Conservation (phyloP, 139 green algal species). For the Ettlia oleoabundans region DNA sequence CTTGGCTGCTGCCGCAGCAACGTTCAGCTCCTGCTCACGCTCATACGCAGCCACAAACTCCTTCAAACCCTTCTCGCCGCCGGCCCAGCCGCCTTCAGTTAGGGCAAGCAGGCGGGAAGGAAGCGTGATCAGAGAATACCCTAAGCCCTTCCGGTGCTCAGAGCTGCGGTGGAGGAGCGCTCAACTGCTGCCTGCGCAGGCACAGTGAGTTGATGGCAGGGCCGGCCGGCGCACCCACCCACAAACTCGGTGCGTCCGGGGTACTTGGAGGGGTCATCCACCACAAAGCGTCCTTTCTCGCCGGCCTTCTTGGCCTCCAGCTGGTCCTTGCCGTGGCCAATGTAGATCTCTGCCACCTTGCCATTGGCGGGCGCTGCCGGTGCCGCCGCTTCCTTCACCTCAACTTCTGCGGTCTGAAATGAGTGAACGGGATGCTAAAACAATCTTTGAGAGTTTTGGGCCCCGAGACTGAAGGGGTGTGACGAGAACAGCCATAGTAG, state of each 20-base stretch:
- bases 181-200: too few species aligned
- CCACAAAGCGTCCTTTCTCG: slow-evolving; percentile 38
- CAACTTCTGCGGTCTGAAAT: slow-evolving; percentile 1
- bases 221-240: slow-evolving; percentile 88
- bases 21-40: slow-evolving; percentile 24
- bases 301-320: slow-evolving; percentile 5
- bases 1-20: not conserved
- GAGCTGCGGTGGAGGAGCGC: too few species aligned
- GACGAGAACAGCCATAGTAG: too few species aligned
- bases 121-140: too few species aligned
- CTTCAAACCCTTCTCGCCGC: slow-evolving; percentile 83
- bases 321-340: slow-evolving; percentile 31
- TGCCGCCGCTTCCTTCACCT: not conserved
- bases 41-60: slow-evolving; percentile 63
- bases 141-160: too few species aligned
- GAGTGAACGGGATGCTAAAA: not conserved
- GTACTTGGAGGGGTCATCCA: slow-evolving; percentile 49
- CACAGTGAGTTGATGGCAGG: too few species aligned
- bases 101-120: too few species aligned
- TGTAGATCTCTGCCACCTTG: slow-evolving; percentile 43
- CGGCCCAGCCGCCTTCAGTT: slow-evolving; percentile 92
- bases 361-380: not conserved
- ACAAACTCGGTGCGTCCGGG: slow-evolving; percentile 18
- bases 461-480: too few species aligned
- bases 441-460: too few species aligned